Conservation (phyloP, 129 eudicot genomes). For the Chrysanthemum lavandulifolium region DNA sequence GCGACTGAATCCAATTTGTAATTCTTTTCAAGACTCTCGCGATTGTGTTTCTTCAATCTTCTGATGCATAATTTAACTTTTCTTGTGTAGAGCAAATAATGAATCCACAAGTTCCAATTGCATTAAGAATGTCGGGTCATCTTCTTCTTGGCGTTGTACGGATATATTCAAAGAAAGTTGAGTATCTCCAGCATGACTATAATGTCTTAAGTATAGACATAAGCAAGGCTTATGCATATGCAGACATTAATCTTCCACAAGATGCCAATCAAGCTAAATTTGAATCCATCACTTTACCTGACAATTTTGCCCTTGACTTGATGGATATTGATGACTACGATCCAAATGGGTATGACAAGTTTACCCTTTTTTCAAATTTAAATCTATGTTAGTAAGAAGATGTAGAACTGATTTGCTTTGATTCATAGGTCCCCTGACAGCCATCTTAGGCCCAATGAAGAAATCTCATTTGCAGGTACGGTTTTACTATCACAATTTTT, state of each 20-base stretch:
- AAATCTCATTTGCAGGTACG: constrained; percentile 67
- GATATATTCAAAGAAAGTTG: constrained; percentile 85
- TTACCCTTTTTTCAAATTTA: neutral
- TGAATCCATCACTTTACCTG: constrained; percentile 79
- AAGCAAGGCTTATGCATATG: constrained; percentile 49
- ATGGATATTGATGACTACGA: constrained; percentile 48
- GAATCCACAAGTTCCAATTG: constrained; percentile 89
- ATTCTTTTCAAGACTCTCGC: neutral
- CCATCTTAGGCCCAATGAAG: constrained; percentile 63
- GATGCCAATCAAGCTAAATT: constrained; percentile 78
- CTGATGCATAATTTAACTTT: neutral
- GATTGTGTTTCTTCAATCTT: neutral
- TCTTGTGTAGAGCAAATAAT: constrained; percentile 67
- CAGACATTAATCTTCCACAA: constrained; percentile 64
- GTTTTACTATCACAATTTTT: neutral
- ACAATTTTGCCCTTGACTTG: constrained; percentile 67
- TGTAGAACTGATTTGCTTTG: neutral
- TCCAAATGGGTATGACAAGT: constrained; percentile 39
- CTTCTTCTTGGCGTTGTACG: constrained; percentile 94
- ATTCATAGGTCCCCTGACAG: constrained; percentile 46
- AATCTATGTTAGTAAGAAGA: neutral
- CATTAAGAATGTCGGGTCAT: constrained; percentile 85
- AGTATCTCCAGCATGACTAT: constrained; percentile 81
- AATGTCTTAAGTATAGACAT: constrained; percentile 48
- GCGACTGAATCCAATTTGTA: neutral